Conservation (phyloP, 2,329 filamentous ascomycete species). For the Moelleriella libera region DNA sequence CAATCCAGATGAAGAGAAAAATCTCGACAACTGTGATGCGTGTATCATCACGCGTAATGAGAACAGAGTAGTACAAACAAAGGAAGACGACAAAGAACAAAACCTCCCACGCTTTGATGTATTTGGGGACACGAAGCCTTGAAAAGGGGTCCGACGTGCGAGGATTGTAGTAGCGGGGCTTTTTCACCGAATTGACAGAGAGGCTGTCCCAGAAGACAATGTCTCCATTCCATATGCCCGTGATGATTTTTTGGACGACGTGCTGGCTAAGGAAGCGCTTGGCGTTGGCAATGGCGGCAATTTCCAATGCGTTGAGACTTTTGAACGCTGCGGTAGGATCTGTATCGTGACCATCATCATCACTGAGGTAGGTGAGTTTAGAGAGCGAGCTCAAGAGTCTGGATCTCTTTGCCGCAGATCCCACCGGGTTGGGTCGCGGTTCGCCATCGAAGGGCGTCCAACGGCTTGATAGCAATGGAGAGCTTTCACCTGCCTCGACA, state of each 20-base stretch:
- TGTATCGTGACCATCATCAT: slow-evolving; percentile 28
- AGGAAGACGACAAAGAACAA: slow-evolving; percentile 68
- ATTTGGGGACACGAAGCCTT: slow-evolving; percentile 63
- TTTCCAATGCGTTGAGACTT: slow-evolving; percentile 74
- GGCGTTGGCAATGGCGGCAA: slow-evolving; percentile 65
- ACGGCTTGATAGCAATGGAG: slow-evolving; percentile 27
- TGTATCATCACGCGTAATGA: slow-evolving; percentile 56
- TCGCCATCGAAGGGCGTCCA: slow-evolving; percentile 11
- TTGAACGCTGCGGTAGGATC: slow-evolving; percentile 61
- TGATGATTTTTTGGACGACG: slow-evolving; percentile 70
- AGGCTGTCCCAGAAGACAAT: slow-evolving; percentile 78
- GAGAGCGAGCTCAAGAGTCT: slow-evolving; percentile 40
- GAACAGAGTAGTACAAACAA: slow-evolving; percentile 71
- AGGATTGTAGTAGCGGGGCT: slow-evolving; percentile 60
- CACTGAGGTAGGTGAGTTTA: slow-evolving; percentile 29
- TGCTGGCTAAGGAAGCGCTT: slow-evolving; percentile 76
- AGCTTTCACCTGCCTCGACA: slow-evolving; percentile 32
- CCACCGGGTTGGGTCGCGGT: slow-evolving; percentile 12
- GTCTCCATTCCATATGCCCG: slow-evolving; percentile 74
- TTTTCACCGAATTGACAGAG: slow-evolving; percentile 59
- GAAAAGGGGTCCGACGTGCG: slow-evolving; percentile 58
- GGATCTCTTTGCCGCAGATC: slow-evolving; percentile 29
- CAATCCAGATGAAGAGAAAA: slow-evolving; percentile 72
- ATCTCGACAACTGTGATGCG: slow-evolving; percentile 56
- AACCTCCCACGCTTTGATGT: slow-evolving; percentile 74